These are phyloP conservation scores for Asterophora parasitica DNA, from an alignment of 768 basidiomycete genomes.

Conservation along the genomic window DNA sequence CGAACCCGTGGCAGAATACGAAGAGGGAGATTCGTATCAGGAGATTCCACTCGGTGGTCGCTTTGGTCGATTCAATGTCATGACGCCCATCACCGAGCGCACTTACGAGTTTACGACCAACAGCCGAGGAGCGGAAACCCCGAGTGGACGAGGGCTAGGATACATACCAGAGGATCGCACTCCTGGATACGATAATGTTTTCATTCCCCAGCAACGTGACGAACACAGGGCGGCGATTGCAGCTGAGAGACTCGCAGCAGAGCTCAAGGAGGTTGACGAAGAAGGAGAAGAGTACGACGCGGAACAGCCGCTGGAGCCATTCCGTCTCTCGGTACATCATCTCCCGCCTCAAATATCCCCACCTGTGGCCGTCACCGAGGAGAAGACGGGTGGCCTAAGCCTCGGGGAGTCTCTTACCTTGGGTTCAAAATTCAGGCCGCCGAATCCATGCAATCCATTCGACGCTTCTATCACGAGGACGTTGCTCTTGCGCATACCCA, in stretches of 20 bases:
- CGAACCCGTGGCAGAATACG: constrained; percentile 27
- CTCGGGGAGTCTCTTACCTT: constrained; percentile 59
- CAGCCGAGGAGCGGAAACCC: constrained; percentile 42
- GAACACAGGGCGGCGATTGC: constrained; percentile 46
- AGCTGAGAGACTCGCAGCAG: constrained; percentile 51
- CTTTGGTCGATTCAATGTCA: constrained; percentile 81
- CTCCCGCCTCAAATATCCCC: constrained; percentile 21
- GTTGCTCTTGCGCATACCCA: constrained; percentile 58
- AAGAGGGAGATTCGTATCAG: constrained; percentile 36
- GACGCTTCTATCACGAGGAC: constrained; percentile 59
- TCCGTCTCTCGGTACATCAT: constrained; percentile 23
- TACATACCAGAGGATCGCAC: constrained; percentile 17
- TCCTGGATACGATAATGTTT: constrained; percentile 19
- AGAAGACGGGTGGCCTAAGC: constrained; percentile 60
- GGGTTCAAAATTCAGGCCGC: constrained; percentile 61
- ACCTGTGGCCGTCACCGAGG: constrained; percentile 38
- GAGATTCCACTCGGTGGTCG: constrained; percentile 65
- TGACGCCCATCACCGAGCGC: constrained; percentile 97
- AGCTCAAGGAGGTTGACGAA: constrained; percentile 31
- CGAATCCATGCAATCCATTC: constrained; percentile 88
- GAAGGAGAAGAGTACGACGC: constrained; percentile 24
- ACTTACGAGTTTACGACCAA: constrained; percentile 79
- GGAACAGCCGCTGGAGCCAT: constrained; percentile 26
- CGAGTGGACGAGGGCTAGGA: constrained; percentile 26
- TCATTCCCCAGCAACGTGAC: constrained; percentile 28